Evolutionary conservation across 768 basidiomycete genomes (phyloP), one percentile per base, ranked within the genome.

Genomic region (Pisolithus tinctorius): DNA sequence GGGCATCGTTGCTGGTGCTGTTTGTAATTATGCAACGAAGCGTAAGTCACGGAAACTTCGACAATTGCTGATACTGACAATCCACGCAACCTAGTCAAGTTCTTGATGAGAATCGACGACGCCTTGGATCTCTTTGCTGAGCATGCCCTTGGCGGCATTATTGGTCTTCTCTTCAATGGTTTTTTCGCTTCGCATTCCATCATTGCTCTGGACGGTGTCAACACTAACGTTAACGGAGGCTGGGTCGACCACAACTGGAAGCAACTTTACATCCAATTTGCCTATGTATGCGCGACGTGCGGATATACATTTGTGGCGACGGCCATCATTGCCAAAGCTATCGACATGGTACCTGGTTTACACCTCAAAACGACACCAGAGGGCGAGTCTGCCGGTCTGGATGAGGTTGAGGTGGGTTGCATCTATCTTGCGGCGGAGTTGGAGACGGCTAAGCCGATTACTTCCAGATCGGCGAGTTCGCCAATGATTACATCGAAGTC

Each of bases 51-150:
- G 36, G 4, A 17, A 34, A 45, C 25, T 13, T 41, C 10, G 29
- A 23, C 17, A 17, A 25, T 52, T 41, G 25, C 11, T 52, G 10
- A 17, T 48, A 13, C 48, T 69, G 26, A 67, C 38, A n/a, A 25
- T 4, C 29, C 16, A 29, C 34, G 17, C 13, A 25, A 31, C 17
- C 1, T 56, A 88, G 86, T 86, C 23, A 88, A 89, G 68, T 77
- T 78, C 56, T 60, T 86, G 31, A 54, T 93, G 49, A 69, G 72
- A 16, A 79, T 93, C 49, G 93, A 96, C 63, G 93, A 95, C 61
- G 83, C 91, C 0, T 83, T 96, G 46, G 93, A 97, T 75, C 78
- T 93, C 42, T 94, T 92, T 64, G 92, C 93, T 16, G 84, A 90
- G 60, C 93, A 96, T 72, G 93, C 86, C 36, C 70, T 94, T 38